These are phyloP conservation scores for Straminergon stramineum DNA, from an alignment of 225 moss, liverwort and hornwort genomes.

Conservation along the genomic window DNA sequence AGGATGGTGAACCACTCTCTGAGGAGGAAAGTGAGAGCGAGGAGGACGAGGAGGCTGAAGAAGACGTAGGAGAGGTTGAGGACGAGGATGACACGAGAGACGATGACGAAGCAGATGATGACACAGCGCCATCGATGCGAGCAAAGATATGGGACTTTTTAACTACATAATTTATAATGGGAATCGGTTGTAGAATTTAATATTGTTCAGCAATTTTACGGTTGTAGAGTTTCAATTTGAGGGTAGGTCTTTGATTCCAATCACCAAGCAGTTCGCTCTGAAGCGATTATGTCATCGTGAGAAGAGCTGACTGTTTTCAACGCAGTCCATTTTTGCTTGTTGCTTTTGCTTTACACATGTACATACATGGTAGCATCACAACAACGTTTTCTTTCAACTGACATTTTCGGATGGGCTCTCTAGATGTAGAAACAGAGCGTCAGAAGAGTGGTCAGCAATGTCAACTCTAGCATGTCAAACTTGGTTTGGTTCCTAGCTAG, in stretches of 20 bases:
- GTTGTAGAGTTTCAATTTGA: slow-evolving; percentile 15
- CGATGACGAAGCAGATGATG: slow-evolving; percentile 35
- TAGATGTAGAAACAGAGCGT: not conserved
- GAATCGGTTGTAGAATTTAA: not conserved
- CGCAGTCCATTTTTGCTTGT: slow-evolving; percentile 38
- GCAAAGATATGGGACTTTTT: slow-evolving; percentile 91
- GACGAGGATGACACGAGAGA: slow-evolving; percentile 35
- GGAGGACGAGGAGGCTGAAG: slow-evolving; percentile 18
- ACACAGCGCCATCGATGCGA: slow-evolving; percentile 46
- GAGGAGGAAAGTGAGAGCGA: slow-evolving; percentile 43
- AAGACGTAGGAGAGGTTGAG: slow-evolving; percentile 29
- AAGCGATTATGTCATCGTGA: not conserved
- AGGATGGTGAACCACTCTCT: slow-evolving; percentile 20
- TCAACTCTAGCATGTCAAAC: slow-evolving; percentile 2
- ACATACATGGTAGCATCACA: slow-evolving; percentile 53
- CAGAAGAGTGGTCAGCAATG: not conserved
- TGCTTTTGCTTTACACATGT: slow-evolving; percentile 50
- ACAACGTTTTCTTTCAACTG: slow-evolving; percentile 18
- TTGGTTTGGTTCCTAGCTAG: slow-evolving; percentile 9
- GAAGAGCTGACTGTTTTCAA: slow-evolving; percentile 7
- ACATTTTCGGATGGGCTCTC: slow-evolving; percentile 2
- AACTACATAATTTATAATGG: slow-evolving; percentile 51
- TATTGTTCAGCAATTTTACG: slow-evolving; percentile 14
- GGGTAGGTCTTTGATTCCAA: not conserved
- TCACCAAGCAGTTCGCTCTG: not conserved